Evolutionary conservation across 208 protist species (phyloP).

Genomic region (Spongospora subterranea): DNA sequence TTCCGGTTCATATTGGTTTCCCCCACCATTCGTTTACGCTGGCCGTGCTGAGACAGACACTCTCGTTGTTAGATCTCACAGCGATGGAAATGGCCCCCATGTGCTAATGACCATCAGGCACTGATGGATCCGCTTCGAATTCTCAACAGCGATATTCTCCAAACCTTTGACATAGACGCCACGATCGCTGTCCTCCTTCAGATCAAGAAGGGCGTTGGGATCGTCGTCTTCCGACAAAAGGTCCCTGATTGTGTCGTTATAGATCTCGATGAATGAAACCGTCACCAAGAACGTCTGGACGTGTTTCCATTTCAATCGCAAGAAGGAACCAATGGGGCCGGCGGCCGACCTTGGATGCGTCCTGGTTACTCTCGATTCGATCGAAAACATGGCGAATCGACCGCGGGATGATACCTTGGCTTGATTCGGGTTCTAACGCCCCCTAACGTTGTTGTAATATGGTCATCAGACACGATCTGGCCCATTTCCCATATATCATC

Average conservation of each 20-base stretch:
- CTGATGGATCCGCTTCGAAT: conserved; percentile 57
- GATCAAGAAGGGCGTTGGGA: conserved; percentile 61
- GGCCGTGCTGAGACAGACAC: conserved; percentile 76
- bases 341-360: not conserved
- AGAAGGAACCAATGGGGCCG: not conserved
- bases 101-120: conserved; percentile 60
- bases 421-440: not conserved
- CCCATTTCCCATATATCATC: not conserved
- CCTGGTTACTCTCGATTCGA: conserved; percentile 58
- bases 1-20: conserved; percentile 85
- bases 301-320: not conserved
- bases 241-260: conserved; percentile 57
- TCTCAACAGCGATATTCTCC: conserved; percentile 55
- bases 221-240: conserved; percentile 57
- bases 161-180: conserved; percentile 64
- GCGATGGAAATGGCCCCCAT: not conserved
- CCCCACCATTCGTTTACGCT: conserved; percentile 78
- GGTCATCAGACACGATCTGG: too few relatives aligned
- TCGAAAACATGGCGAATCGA: conserved; percentile 70
- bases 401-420: conserved; percentile 69
- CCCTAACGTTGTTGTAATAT: conserved; percentile 5
- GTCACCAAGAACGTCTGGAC: conserved; percentile 52
- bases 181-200: conserved; percentile 67
- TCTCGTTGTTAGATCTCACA: not conserved
- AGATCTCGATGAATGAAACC: conserved; percentile 58